These are phyloP conservation scores for Colletotrichum simmondsii DNA, from an alignment of 2,329 filamentous ascomycete species.

Conservation along the genomic window DNA sequence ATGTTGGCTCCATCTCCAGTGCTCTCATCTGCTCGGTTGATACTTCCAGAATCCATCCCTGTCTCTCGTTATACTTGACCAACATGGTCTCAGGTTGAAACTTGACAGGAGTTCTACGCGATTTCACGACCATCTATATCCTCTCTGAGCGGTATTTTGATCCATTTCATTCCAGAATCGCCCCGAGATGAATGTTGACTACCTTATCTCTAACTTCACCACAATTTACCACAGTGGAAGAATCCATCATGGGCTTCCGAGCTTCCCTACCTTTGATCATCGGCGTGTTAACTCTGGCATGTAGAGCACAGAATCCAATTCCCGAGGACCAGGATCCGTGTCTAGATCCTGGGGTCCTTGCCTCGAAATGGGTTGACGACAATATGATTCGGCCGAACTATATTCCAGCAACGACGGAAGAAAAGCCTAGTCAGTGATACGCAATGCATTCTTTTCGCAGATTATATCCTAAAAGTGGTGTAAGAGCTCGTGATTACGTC, in stretches of 20 bases:
- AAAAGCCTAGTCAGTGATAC: neutral
- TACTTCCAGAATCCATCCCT: neutral
- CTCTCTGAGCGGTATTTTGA: no score
- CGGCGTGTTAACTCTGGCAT: neutral
- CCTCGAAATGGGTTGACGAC: neutral
- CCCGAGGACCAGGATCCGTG: neutral
- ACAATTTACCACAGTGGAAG: no score
- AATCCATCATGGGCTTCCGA: neutral
- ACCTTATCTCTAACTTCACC: neutral
- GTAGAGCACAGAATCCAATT: neutral
- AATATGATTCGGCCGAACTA: neutral
- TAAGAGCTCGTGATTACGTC: neutral
- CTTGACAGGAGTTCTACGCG: neutral
- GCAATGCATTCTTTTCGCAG: neutral
- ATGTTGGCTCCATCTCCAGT: neutral
- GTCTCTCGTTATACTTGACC: neutral
- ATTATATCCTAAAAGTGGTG: no score
- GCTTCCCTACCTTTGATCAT: no score
- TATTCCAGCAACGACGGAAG: neutral
- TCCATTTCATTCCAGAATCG: neutral
- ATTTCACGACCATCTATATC: neutral
- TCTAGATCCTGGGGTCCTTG: neutral
- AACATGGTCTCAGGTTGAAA: neutral
- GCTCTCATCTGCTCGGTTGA: neutral
- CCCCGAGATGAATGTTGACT: neutral